Evolutionary conservation across 345 rosid species (phyloP).

Genomic region (Psidium guajava): DNA sequence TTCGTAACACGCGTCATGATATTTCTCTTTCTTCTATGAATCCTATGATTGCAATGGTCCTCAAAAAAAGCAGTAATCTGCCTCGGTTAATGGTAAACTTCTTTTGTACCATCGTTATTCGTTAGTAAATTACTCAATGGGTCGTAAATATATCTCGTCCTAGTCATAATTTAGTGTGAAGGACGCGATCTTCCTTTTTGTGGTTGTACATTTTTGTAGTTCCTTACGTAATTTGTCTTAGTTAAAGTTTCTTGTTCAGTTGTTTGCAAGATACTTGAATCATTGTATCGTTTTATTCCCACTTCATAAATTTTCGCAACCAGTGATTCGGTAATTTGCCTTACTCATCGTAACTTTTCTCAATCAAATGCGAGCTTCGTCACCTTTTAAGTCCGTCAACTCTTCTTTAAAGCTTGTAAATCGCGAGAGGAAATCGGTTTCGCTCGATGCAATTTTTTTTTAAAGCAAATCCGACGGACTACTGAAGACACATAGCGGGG

Average conservation of each 20-base stretch:
- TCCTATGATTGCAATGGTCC: not conserved
- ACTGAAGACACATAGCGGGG: too few relatives aligned
- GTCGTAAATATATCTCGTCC: not conserved
- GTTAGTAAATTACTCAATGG: not conserved
- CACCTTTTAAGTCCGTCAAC: not conserved
- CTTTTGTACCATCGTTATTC: not conserved
- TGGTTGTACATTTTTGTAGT: not conserved
- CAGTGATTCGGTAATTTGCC: not conserved
- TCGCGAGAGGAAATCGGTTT: not conserved
- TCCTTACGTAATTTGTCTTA: not conserved
- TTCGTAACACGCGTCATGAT: not conserved
- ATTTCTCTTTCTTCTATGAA: not conserved
- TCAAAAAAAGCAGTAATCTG: not conserved
- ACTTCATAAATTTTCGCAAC: not conserved
- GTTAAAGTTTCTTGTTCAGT: not conserved
- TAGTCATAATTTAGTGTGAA: not conserved
- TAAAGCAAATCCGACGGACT: too few relatives aligned
- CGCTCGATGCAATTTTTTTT: too few relatives aligned
- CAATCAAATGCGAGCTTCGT: not conserved
- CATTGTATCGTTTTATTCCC: not conserved
- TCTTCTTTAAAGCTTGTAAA: accelerated
- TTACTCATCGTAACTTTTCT: not conserved
- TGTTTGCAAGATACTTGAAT: not conserved
- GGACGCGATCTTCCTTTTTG: not conserved
- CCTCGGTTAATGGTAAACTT: not conserved